Evolutionary conservation across 1,139 yeast genomes (phyloP).

Genomic region (Geotrichum candidum): DNA sequence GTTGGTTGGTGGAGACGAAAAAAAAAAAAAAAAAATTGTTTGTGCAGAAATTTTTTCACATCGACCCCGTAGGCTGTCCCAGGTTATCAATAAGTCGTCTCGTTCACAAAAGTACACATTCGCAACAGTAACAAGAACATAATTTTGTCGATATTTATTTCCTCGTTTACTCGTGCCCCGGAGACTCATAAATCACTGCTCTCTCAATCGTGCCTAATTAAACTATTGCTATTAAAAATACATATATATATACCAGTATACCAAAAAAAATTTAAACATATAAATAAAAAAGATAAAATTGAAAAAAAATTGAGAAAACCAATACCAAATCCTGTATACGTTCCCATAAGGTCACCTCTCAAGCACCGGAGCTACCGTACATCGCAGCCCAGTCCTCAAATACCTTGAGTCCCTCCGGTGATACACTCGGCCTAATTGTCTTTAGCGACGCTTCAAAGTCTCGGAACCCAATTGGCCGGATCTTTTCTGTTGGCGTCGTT

Average conservation of each 20-base stretch:
- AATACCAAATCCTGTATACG: neutral
- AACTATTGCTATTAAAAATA: neutral
- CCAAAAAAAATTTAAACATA: neutral
- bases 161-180: neutral
- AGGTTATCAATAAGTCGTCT: no score
- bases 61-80: no score
- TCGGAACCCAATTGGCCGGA: slow-evolving; percentile 66
- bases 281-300: neutral
- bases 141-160: neutral
- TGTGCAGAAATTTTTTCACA: neutral
- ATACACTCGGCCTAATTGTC: slow-evolving; percentile 88
- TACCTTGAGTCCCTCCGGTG: slow-evolving; percentile 68
- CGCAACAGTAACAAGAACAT: no score
- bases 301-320: neutral
- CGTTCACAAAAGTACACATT: no score
- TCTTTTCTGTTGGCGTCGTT: slow-evolving; percentile 78
- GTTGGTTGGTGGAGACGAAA: slow-evolving; percentile 1
- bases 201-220: neutral
- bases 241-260: neutral
- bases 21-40: neutral
- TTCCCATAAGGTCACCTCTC: neutral
- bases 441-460: slow-evolving; percentile 77
- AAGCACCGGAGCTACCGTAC: slow-evolving; percentile 91
- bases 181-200: neutral
- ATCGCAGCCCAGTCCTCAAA: slow-evolving; percentile 87